phyloP scores from a whole-genome alignment of 2,329 filamentous ascomycete species.

The Curvularia sp. region DNA sequence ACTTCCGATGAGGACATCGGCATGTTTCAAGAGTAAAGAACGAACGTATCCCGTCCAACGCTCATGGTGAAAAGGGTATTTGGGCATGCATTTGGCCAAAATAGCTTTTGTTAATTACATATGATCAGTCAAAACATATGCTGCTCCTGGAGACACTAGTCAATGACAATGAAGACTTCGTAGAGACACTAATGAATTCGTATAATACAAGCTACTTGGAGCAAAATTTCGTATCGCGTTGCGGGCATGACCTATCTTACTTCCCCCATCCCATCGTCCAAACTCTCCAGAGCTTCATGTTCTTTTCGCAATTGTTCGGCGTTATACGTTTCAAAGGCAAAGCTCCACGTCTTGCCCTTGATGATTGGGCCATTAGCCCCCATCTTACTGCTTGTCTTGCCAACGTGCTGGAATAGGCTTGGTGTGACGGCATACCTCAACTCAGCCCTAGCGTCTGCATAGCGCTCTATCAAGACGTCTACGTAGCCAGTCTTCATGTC shows the following conservation, averaged over 20 bases:
- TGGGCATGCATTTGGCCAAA: no score
- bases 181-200: neutral
- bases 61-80: no score
- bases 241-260: neutral
- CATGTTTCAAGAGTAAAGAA: no score
- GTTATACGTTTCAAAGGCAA: conserved; percentile 48
- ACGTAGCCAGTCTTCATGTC: conserved; percentile 46
- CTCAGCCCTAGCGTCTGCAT: conserved; percentile 48
- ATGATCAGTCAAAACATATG: no score
- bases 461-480: conserved; percentile 53
- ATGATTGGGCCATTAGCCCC: conserved; percentile 34
- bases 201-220: neutral
- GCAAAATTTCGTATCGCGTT: neutral
- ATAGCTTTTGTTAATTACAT: no score
- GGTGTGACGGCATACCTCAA: conserved; percentile 54
- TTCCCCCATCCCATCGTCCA: neutral
- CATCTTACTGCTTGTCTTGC: conserved; percentile 50
- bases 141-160: neutral
- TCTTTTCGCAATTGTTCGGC: conserved; percentile 35
- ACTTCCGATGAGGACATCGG: no score
- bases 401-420: conserved; percentile 56
- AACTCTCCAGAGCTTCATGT: conserved; percentile 27
- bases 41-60: no score
- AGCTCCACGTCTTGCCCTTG: conserved; percentile 52
- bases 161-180: neutral